These are phyloP conservation scores for Clitoria ternatea DNA, from an alignment of 306 rosid genomes.

Conservation along the genomic window DNA sequence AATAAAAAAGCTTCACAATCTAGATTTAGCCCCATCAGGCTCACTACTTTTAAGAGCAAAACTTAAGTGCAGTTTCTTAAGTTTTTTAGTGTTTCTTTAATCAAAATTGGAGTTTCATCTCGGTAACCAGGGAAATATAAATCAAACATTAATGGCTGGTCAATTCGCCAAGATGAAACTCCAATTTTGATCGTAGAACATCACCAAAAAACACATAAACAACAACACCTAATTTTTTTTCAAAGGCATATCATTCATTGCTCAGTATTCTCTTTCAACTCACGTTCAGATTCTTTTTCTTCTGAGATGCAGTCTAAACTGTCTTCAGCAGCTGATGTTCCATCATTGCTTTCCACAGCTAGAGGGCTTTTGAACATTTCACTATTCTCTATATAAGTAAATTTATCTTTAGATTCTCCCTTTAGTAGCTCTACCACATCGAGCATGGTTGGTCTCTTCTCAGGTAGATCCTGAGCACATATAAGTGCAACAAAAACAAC, in stretches of 20 bases:
- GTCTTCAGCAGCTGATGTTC: constrained; percentile 39
- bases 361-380: constrained; percentile 48
- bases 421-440: constrained; percentile 74
- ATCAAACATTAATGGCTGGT: no score
- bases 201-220: no score
- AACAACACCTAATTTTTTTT: no score
- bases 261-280: constrained; percentile 27
- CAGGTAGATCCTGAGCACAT: constrained; percentile 53
- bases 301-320: constrained; percentile 56
- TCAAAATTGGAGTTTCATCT: no score
- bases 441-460: constrained; percentile 69
- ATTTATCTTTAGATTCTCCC: constrained; percentile 61
- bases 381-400: constrained; percentile 47
- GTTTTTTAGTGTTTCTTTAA: no score
- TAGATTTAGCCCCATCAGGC: not conserved
- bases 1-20: not conserved
- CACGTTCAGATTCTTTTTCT: constrained; percentile 38
- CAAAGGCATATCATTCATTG: not conserved
- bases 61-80: no score
- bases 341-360: constrained; percentile 29
- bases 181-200: no score
- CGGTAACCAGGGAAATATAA: no score
- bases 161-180: no score
- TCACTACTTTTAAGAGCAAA: no score
- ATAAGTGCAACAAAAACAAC: constrained; percentile 50